phyloP scores from a whole-genome alignment of 139 green algal genomes.

The Diplosphaera chodatii region DNA sequence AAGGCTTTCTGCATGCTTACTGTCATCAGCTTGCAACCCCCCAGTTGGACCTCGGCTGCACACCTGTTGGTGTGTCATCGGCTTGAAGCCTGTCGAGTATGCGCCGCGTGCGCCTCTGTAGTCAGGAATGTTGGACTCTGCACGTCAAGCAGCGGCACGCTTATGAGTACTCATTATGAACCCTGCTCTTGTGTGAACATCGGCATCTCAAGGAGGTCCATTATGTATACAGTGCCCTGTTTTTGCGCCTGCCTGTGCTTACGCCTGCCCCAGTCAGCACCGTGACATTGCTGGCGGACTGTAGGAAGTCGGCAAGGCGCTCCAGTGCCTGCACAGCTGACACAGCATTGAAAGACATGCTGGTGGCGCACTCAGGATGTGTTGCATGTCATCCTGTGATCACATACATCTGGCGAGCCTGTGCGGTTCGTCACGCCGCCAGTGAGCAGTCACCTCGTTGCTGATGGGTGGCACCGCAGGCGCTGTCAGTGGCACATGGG shows the following conservation, averaged over 20 bases:
- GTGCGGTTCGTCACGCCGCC: no score
- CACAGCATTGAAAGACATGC: no score
- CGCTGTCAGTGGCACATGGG: conserved; percentile 9
- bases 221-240: no score
- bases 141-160: neutral
- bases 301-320: conserved; percentile 36
- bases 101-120: conserved; percentile 82
- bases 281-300: conserved; percentile 13
- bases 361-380: no score
- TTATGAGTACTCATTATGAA: conserved; percentile 6
- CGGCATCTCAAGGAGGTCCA: no score
- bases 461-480: conserved; percentile 9
- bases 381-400: no score
- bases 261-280: conserved; percentile 46
- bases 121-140: conserved; percentile 83
- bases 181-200: no score
- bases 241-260: conserved; percentile 11
- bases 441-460: no score
- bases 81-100: conserved; percentile 91
- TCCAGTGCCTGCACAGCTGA: conserved; percentile 35
- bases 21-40: no score
- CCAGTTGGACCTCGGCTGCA: no score
- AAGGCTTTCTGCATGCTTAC: no score
- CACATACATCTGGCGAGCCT: no score
- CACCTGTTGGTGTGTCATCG: conserved; percentile 91